A percentile compares a stretch with the other conserved stretches of the same genome.
Evolutionary conservation across 129 eudicot species (phyloP).

Genomic region (Centrapalus pauciflorus): DNA sequence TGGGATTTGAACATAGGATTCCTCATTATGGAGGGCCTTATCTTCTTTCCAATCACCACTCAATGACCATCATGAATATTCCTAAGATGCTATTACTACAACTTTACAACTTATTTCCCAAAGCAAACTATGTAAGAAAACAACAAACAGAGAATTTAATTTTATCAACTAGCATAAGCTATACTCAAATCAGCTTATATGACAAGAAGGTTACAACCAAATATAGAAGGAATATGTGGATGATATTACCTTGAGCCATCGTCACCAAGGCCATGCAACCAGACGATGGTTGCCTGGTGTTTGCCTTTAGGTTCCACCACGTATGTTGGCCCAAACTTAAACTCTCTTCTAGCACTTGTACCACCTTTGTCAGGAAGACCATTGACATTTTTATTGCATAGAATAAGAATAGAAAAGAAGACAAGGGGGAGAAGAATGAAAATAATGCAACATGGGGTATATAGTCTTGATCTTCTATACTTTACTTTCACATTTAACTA

Average conservation of each 20-base stretch:
- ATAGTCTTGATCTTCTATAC: not conserved
- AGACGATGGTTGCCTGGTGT: conserved; percentile 72
- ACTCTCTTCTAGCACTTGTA: conserved; percentile 34
- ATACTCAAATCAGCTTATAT: not conserved
- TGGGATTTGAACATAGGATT: too few species aligned
- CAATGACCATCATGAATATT: too few species aligned
- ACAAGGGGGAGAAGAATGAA: not conserved
- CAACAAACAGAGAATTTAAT: not conserved
- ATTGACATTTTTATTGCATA: not conserved
- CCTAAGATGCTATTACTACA: not conserved
- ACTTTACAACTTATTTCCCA: not conserved
- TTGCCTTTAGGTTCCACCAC: conserved; percentile 74
- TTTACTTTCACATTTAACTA: not conserved
- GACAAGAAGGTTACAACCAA: not conserved
- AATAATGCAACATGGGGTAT: not conserved
- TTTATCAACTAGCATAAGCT: not conserved
- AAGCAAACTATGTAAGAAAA: not conserved
- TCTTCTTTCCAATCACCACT: too few species aligned
- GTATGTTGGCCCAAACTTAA: conserved; percentile 57
- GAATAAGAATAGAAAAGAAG: not conserved
- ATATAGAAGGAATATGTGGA: not conserved
- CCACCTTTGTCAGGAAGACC: conserved; percentile 34
- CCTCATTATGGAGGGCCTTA: too few species aligned
- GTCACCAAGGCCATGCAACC: conserved; percentile 90
- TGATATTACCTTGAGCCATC: conserved; percentile 54